Evolutionary conservation across 345 rosid species (phyloP).

Genomic region (Ceriops tagal): DNA sequence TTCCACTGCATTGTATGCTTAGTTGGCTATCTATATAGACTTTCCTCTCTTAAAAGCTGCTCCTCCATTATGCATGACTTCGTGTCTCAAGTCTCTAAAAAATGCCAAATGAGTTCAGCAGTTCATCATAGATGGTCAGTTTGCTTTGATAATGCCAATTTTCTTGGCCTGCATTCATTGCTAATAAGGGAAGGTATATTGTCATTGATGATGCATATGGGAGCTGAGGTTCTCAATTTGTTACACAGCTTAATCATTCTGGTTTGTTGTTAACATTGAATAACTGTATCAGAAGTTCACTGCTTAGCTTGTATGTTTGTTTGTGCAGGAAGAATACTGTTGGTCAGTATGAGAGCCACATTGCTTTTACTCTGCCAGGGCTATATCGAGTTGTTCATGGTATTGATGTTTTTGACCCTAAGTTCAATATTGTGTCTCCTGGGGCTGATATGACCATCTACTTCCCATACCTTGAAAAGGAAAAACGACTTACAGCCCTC

Average conservation of each 20-base stretch:
- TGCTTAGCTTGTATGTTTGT: slow-evolving; percentile 13
- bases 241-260: slow-evolving; percentile 3
- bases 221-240: background rate
- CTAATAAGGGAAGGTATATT: background rate
- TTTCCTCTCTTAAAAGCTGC: too few relatives aligned
- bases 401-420: slow-evolving; percentile 94
- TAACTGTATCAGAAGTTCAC: slow-evolving; percentile 2
- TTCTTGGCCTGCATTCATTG: too few relatives aligned
- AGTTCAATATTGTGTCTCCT: slow-evolving; percentile 96
- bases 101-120: background rate
- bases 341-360: slow-evolving; percentile 97
- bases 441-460: slow-evolving; percentile 98
- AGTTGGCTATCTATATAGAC: too few relatives aligned
- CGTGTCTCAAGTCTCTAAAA: too few relatives aligned
- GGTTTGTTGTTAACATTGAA: background rate
- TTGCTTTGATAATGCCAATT: background rate
- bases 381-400: slow-evolving; percentile 91
- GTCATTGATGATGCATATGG: background rate
- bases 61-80: too few relatives aligned
- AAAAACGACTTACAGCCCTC: slow-evolving; percentile 67
- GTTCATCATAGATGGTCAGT: background rate
- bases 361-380: slow-evolving; percentile 90
- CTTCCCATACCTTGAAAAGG: slow-evolving; percentile 64
- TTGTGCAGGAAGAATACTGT: slow-evolving; percentile 81
- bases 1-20: too few relatives aligned